Evolutionary conservation across 306 rosid species (phyloP), one percentile per base, ranked within the genome.

Genomic region (Rosa persica): DNA sequence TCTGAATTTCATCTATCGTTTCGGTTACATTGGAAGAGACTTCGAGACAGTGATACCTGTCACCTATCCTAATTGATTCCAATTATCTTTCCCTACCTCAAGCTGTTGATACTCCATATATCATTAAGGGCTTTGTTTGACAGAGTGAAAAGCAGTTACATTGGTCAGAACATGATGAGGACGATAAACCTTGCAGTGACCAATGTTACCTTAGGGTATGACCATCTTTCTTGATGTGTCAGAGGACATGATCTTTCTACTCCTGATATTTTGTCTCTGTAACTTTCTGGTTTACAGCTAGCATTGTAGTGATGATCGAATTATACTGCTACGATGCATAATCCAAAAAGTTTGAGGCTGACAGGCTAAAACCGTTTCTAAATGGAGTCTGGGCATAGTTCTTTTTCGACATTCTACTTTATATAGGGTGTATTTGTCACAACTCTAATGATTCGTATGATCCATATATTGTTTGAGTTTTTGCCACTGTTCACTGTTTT

Each of bases 201-300:
- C 93, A 86, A 40, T 95, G 98, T 76, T 89, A 87, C 91, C 98
- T 95, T 78, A 79, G 48, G 97, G 98, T 92, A 89, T 81, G 82
- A 48, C 58, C 68, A 75, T 61, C 76, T 81, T 78, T 55, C 54
- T 76, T 76, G 60, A 75, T 48, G 65, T 78, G 73, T 57, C 23
- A 30, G 39, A 49, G 73, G 71, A 42, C 27, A 6, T 44, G 69
- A 34, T 23, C n/a, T 39, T 52, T 17, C 42, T 48, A 49, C 22
- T 20, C 54, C 52, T 51, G n/a, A 61, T 43, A 12, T 58, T 5
- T 20, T 69, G 39, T 65, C 10, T 67, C n/a, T n/a, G 79, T 70
- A n/a, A 39, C 46, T 12, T 74, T 67, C 69, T 47, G 69, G 69
- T 57, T 40, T 44, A 11, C 70, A 7, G 47, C 17, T 30, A 30